These are phyloP conservation scores for Pyrenula massariospora DNA, from an alignment of 495 filamentous ascomycete species.

Conservation along the genomic window DNA sequence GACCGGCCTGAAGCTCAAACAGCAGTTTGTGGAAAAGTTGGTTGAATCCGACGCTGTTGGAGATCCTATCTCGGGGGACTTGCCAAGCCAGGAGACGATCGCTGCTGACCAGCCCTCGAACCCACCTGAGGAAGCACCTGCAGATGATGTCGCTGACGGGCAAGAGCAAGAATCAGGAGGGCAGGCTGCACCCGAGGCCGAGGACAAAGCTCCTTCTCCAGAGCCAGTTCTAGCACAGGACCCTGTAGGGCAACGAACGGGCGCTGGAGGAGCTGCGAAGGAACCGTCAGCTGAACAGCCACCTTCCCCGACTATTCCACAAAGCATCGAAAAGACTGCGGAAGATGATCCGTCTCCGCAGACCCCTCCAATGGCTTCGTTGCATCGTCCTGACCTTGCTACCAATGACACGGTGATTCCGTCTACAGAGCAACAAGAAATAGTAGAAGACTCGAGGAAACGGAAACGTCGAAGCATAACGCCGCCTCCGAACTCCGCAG, in stretches of 20 bases:
- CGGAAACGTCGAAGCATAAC: conserved; percentile 64
- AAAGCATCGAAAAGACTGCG: neutral
- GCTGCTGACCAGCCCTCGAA: conserved; percentile 6
- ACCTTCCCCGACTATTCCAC: neutral
- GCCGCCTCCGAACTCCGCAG: conserved; percentile 43
- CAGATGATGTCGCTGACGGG: conserved; percentile 8
- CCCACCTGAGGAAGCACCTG: conserved; percentile 4
- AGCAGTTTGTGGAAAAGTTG: conserved; percentile 34
- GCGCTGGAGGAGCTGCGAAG: neutral
- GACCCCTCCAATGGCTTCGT: neutral
- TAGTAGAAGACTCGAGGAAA: conserved; percentile 51
- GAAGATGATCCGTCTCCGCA: neutral
- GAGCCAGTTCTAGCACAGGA: too few relatives aligned
- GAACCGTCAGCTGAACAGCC: neutral
- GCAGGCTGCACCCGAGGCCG: neutral
- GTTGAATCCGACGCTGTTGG: conserved; percentile 27
- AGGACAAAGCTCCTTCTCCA: conserved; percentile 4
- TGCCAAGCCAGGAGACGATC: neutral
- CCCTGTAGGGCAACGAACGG: neutral
- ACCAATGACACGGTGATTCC: neutral
- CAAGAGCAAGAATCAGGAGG: conserved; percentile 2
- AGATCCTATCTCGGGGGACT: conserved; percentile 8
- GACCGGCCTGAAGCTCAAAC: conserved; percentile 37
- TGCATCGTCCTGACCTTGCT: neutral
- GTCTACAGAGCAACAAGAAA: conserved; percentile 10